Evolutionary conservation across 1,139 yeast species (phyloP).

Genomic region (Zygosaccharomyces pseudobailii): DNA sequence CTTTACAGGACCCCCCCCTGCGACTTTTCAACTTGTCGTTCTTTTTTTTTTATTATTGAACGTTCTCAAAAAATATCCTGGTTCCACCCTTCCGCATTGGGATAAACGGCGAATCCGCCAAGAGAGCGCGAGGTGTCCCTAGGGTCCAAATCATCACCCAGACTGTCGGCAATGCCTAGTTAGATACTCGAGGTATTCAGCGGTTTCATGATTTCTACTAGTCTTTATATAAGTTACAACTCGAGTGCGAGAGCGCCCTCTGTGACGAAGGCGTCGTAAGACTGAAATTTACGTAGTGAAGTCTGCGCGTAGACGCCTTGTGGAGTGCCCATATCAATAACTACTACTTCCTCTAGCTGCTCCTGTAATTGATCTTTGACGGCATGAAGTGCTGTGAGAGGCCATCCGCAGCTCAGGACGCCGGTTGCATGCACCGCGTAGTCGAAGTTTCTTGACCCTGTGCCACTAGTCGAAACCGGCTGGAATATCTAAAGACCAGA

Average conservation of each 20-base stretch:
- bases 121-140: background rate
- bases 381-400: conserved; percentile 60
- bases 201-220: background rate
- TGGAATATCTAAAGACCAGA: conserved; percentile 75
- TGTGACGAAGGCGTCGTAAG: conserved; percentile 28
- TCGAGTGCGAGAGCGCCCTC: conserved; percentile 21
- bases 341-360: conserved; percentile 34
- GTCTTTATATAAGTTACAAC: conserved; percentile 3
- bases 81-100: conserved; percentile 3
- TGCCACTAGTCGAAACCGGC: conserved; percentile 82
- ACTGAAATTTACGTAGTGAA: conserved; percentile 31
- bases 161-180: background rate
- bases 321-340: conserved; percentile 76
- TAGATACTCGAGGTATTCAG: background rate
- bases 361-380: conserved; percentile 42
- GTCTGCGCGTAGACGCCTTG: conserved; percentile 28
- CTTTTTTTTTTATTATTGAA: background rate
- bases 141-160: background rate
- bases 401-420: conserved; percentile 69
- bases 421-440: conserved; percentile 32
- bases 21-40: conserved; percentile 1
- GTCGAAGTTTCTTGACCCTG: conserved; percentile 49
- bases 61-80: background rate
- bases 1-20: background rate
- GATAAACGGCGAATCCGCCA: conserved; percentile 1